These are phyloP conservation scores for Mycena amicta DNA, from an alignment of 768 basidiomycete species.

Conservation along the genomic window DNA sequence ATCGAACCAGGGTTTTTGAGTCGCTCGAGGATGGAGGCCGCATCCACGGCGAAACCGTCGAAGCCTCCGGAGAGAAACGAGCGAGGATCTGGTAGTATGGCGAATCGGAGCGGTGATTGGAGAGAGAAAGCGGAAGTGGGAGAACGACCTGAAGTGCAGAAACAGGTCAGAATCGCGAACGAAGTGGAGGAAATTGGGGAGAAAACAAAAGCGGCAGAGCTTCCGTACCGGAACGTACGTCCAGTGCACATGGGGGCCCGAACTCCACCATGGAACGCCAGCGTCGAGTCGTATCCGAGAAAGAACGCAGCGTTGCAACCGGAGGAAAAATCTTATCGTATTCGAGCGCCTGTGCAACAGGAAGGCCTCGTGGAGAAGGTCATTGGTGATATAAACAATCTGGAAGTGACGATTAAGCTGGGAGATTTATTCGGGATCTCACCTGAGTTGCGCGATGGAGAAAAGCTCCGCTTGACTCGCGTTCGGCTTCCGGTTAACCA, in stretches of 20 bases:
- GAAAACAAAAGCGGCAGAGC: neutral
- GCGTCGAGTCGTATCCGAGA: neutral
- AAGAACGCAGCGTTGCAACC: neutral
- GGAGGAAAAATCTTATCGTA: neutral
- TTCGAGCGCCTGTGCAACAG: neutral
- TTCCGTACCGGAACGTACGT: slow-evolving; percentile 9
- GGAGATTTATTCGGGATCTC: slow-evolving; percentile 2
- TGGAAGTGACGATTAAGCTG: neutral
- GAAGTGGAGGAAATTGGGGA: neutral
- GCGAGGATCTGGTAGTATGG: neutral
- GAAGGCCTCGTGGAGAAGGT: neutral
- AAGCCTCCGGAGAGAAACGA: slow-evolving; percentile 13
- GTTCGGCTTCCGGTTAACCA: neutral
- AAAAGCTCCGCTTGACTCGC: neutral
- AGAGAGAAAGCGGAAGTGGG: neutral
- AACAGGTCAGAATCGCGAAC: neutral
- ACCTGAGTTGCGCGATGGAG: neutral
- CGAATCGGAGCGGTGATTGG: neutral
- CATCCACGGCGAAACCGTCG: neutral
- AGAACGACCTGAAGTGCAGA: neutral
- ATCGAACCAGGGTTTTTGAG: slow-evolving; percentile 13
- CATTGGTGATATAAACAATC: neutral
- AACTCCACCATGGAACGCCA: slow-evolving; percentile 4
- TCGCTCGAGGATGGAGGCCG: slow-evolving; percentile 12
- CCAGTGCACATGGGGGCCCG: slow-evolving; percentile 7